Percentiles rank a stretch among this genome's conserved stretches.
These are phyloP conservation scores for Talaromyces nanjingensis DNA, from an alignment of 495 filamentous ascomycete genomes.

Conservation along the genomic window DNA sequence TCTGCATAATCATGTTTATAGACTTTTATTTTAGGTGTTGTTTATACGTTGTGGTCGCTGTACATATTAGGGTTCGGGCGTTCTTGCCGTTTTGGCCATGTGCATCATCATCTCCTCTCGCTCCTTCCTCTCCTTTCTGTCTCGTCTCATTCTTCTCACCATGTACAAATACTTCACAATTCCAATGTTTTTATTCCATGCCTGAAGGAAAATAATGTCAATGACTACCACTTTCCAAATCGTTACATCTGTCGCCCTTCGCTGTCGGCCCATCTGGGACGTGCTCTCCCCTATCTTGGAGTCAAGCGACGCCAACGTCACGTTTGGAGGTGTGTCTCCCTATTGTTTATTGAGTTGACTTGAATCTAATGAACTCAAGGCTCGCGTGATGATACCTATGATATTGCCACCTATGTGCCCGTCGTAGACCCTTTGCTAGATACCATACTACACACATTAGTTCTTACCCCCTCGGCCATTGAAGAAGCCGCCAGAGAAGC, in stretches of 20 bases:
- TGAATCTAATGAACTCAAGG: slow-evolving; percentile 36
- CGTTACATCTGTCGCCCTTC: slow-evolving; percentile 51
- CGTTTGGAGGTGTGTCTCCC: slow-evolving; percentile 41
- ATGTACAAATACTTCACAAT: not conserved
- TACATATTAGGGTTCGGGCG: not conserved
- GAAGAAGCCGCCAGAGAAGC: slow-evolving; percentile 15
- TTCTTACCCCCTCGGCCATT: slow-evolving; percentile 46
- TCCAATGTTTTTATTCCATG: not conserved
- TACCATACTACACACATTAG: slow-evolving; percentile 36
- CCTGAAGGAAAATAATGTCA: not conserved
- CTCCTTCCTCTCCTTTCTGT: not conserved
- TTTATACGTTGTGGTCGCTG: not conserved
- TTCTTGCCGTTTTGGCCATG: not conserved
- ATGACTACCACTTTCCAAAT: not conserved
- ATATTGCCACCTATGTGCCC: slow-evolving; percentile 13
- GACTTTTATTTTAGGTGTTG: not conserved
- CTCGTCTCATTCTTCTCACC: not conserved
- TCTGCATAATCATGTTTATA: not conserved
- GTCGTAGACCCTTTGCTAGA: not conserved
- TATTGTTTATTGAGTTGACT: slow-evolving; percentile 14
- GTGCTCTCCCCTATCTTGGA: slow-evolving; percentile 37
- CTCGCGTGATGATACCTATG: slow-evolving; percentile 2
- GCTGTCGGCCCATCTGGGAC: slow-evolving; percentile 44
- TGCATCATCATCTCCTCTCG: slow-evolving; percentile 3
- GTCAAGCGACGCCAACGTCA: slow-evolving; percentile 17